phyloP scores from a whole-genome alignment of 441 rosid genomes.

The Populus hybrid region DNA sequence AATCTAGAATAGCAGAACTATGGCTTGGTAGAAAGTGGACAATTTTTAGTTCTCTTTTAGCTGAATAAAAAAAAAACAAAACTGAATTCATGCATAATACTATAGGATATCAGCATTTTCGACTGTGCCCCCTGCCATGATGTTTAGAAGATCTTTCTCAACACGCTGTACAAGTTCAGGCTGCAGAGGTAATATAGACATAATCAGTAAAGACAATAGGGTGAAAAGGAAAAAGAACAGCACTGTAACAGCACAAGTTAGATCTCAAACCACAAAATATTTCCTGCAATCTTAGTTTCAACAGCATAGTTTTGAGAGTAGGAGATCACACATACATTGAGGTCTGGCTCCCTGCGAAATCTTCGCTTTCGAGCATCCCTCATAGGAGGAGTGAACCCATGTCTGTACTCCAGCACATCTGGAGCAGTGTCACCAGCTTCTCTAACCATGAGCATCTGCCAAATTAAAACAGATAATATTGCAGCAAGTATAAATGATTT shows the following conservation, averaged over 20 bases:
- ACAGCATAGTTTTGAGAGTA: background rate
- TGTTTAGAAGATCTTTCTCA: slow-evolving; percentile 79
- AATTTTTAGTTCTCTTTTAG: background rate
- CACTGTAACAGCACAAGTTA: background rate
- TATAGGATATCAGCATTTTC: slow-evolving; percentile 69
- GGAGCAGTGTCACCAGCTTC: slow-evolving; percentile 72
- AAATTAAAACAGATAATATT: background rate
- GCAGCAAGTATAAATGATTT: background rate
- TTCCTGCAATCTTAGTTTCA: background rate
- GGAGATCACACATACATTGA: slow-evolving; percentile 51
- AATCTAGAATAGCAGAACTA: background rate
- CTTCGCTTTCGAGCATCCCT: slow-evolving; percentile 94
- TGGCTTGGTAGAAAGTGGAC: background rate
- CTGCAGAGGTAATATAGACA: slow-evolving; percentile 37
- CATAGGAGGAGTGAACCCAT: slow-evolving; percentile 92
- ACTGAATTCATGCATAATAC: background rate
- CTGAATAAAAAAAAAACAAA: background rate
- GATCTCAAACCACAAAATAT: background rate
- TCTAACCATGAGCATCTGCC: slow-evolving; percentile 91
- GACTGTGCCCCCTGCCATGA: slow-evolving; percentile 79
- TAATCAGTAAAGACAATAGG: background rate
- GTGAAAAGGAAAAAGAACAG: background rate
- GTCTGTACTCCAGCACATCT: slow-evolving; percentile 75
- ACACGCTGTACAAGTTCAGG: slow-evolving; percentile 93
- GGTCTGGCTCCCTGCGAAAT: slow-evolving; percentile 93